phyloP scores from a whole-genome alignment of 1,284 basidiomycete species.

The Boletellus dicymbophilus region DNA sequence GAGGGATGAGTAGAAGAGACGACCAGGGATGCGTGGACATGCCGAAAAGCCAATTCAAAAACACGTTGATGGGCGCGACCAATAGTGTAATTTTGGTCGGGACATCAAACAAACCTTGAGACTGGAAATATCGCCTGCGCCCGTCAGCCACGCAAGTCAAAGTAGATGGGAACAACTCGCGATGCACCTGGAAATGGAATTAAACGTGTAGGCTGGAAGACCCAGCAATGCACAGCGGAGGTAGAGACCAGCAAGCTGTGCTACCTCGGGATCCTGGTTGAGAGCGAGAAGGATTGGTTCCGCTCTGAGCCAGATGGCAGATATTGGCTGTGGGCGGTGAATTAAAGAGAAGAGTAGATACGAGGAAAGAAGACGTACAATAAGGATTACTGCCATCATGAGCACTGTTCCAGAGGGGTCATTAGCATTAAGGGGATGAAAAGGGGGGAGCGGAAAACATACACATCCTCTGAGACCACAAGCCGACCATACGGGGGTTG shows the following conservation, averaged over 20 bases:
- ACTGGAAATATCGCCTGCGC: conserved; percentile 83
- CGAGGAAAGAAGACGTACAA: no score
- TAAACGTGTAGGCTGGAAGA: conserved; percentile 88
- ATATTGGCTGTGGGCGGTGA: conserved; percentile 54
- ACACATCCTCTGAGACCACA: conserved; percentile 92
- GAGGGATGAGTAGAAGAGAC: conserved; percentile 4
- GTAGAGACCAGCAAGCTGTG: conserved; percentile 76
- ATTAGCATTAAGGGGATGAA: conserved; percentile 4
- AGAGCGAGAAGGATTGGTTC: conserved; percentile 80
- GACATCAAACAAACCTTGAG: conserved; percentile 84
- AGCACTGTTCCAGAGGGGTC: conserved; percentile 48
- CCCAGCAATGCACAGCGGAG: conserved; percentile 80
- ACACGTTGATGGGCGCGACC: conserved; percentile 85
- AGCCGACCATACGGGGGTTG: conserved; percentile 82
- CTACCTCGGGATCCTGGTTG: conserved; percentile 89
- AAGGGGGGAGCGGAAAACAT: conserved; percentile 15
- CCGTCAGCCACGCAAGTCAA: conserved; percentile 3
- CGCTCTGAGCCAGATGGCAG: conserved; percentile 79
- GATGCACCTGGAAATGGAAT: conserved; percentile 62
- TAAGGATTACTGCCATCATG: conserved; percentile 58
- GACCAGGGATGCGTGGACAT: conserved; percentile 10
- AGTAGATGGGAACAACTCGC: conserved; percentile 9
- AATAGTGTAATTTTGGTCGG: conserved; percentile 87
- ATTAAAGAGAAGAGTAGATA: no score
- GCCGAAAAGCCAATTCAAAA: conserved; percentile 89